Percentiles rank a stretch among this genome's conserved stretches.
phyloP scores from a whole-genome alignment of 768 basidiomycete species.

The Boletus bicolor region DNA sequence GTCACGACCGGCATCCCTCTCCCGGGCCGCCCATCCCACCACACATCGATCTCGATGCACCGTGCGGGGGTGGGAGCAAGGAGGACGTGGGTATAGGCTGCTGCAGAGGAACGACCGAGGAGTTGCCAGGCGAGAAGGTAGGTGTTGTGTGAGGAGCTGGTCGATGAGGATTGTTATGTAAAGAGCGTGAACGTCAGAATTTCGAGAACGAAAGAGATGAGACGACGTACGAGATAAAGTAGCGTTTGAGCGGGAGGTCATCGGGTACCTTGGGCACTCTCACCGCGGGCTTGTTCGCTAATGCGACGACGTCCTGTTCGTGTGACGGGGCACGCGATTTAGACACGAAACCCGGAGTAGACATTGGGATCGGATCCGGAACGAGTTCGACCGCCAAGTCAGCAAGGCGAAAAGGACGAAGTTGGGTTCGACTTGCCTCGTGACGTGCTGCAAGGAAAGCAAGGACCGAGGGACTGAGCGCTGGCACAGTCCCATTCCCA shows the following conservation, averaged over 20 bases:
- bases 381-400: not conserved
- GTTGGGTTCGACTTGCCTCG: conserved; percentile 25
- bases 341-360: not conserved
- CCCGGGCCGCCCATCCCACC: conserved; percentile 45
- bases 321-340: not conserved
- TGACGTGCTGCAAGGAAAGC: conserved; percentile 32
- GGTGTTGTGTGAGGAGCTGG: conserved; percentile 61
- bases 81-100: conserved; percentile 54
- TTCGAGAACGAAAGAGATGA: not conserved
- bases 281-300: conserved; percentile 40
- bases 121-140: conserved; percentile 60
- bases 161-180: not conserved
- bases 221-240: conserved; percentile 49
- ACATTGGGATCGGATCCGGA: not conserved
- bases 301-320: conserved; percentile 22
- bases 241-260: conserved; percentile 48
- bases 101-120: conserved; percentile 50
- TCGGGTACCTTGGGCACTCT: conserved; percentile 34
- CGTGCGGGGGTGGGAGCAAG: conserved; percentile 40
- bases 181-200: not conserved
- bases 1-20: conserved; percentile 50
- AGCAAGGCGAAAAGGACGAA: not conserved
- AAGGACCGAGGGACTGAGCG: conserved; percentile 40
- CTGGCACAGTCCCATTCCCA: not conserved
- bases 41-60: conserved; percentile 69